Evolutionary conservation across 306 rosid species (phyloP).

Genomic region (Gleditsia sinensis): DNA sequence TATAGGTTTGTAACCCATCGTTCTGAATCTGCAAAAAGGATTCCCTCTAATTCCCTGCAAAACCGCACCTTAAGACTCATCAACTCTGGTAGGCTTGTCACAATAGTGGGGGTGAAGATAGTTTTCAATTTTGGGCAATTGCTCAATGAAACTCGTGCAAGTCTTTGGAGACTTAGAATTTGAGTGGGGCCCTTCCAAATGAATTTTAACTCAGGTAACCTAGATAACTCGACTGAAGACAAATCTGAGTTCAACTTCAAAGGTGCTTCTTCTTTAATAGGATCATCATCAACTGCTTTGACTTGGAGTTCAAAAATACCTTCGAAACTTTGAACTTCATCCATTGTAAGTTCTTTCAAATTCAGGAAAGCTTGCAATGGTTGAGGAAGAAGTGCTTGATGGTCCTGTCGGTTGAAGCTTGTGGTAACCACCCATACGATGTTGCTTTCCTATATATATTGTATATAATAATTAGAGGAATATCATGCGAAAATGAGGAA

Average conservation of each 20-base stretch:
- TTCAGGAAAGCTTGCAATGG: no score
- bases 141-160: fast-evolving
- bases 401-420: no score
- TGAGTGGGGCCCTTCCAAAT: neutral
- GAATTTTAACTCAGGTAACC: neutral
- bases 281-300: neutral
- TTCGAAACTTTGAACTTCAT: neutral
- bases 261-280: neutral
- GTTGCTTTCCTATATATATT: no score
- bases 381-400: no score
- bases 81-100: neutral
- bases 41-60: neutral
- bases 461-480: no score
- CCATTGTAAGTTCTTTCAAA: no score
- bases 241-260: neutral
- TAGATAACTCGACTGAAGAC: neutral
- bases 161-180: neutral
- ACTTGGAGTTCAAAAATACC: neutral
- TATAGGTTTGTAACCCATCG: neutral
- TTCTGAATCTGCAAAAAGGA: slow-evolving; percentile 15
- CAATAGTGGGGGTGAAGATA: neutral
- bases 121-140: neutral
- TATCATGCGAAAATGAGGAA: no score
- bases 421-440: no score
- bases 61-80: no score